Evolutionary conservation across 257 asterid species (phyloP).

Genomic region (Solanum medicagineum): DNA sequence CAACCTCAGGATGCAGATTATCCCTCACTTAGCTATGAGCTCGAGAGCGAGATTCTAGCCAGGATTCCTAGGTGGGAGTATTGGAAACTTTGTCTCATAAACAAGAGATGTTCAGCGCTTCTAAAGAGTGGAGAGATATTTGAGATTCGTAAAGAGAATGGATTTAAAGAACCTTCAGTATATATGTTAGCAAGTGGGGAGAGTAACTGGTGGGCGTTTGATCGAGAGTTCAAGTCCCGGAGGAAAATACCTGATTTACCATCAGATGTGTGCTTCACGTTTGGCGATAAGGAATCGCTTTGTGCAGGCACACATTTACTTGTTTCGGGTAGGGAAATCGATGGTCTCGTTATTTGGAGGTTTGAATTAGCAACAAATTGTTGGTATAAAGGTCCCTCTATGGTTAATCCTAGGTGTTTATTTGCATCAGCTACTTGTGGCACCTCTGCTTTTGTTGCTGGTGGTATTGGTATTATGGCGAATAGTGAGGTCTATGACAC

Average conservation of each 20-base stretch:
- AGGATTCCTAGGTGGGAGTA: constrained; percentile 53
- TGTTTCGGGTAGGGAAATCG: constrained; percentile 55
- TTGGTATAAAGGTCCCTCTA: constrained; percentile 62
- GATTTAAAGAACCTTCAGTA: constrained; percentile 41
- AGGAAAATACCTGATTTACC: constrained; percentile 51
- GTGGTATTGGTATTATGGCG: constrained; percentile 36
- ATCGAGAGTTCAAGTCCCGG: constrained; percentile 39
- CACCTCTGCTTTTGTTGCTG: constrained; percentile 50
- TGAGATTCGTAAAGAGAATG: constrained; percentile 37
- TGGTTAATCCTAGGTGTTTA: constrained; percentile 63
- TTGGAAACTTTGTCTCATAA: constrained; percentile 44
- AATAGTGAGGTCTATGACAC: constrained; percentile 27
- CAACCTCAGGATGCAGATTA: constrained; percentile 92
- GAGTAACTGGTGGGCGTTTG: constrained; percentile 58
- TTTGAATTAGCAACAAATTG: constrained; percentile 39
- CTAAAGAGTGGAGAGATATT: constrained; percentile 41
- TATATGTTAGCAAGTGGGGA: constrained; percentile 69
- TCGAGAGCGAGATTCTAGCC: constrained; percentile 54
- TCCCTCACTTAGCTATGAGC: constrained; percentile 46
- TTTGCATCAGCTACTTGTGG: constrained; percentile 73
- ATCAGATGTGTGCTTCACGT: constrained; percentile 42
- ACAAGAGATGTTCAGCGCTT: constrained; percentile 43
- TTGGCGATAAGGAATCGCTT: constrained; percentile 63
- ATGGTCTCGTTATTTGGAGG: constrained; percentile 59
- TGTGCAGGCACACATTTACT: constrained; percentile 66